These are phyloP conservation scores for Hypoxylon subgilvum DNA, from an alignment of 495 filamentous ascomycete genomes.

Conservation along the genomic window DNA sequence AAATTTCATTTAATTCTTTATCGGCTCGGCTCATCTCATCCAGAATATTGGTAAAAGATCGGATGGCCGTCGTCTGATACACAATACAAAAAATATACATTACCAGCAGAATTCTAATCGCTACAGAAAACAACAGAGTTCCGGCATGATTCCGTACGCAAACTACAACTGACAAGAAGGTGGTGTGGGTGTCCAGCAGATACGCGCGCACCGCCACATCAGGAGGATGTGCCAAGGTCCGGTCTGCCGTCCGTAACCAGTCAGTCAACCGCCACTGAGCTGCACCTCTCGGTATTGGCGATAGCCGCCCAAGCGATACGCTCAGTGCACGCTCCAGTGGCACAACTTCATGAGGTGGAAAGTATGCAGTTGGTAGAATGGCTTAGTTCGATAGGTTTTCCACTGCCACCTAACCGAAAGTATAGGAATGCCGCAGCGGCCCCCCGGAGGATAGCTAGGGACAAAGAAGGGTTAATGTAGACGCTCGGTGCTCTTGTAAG, in stretches of 20 bases:
- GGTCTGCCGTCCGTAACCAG: constrained; percentile 3
- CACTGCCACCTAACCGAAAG: not conserved
- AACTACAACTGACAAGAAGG: too few relatives aligned
- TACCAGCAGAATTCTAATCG: not conserved
- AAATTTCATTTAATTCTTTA: too few relatives aligned
- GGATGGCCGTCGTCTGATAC: constrained; percentile 5
- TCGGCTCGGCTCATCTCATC: too few relatives aligned
- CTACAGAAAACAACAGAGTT: constrained; percentile 7
- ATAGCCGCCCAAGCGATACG: constrained; percentile 23
- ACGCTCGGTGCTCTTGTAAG: too few relatives aligned
- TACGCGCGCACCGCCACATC: constrained; percentile 33
- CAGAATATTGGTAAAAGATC: too few relatives aligned
- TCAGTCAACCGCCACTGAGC: not conserved
- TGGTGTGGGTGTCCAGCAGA: not conserved
- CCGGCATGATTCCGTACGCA: too few relatives aligned
- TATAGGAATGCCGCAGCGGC: too few relatives aligned
- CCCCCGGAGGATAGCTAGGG: not conserved
- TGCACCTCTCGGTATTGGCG: constrained; percentile 33
- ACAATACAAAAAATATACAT: not conserved
- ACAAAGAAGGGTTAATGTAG: too few relatives aligned
- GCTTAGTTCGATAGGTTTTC: not conserved
- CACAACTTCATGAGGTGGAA: too few relatives aligned
- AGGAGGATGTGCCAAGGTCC: constrained; percentile 28
- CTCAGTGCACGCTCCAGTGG: too few relatives aligned
- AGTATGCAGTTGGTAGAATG: too few relatives aligned